Evolutionary conservation across 192 early-diverging fungal species (phyloP).

Genomic region (Coemansia sp.): DNA sequence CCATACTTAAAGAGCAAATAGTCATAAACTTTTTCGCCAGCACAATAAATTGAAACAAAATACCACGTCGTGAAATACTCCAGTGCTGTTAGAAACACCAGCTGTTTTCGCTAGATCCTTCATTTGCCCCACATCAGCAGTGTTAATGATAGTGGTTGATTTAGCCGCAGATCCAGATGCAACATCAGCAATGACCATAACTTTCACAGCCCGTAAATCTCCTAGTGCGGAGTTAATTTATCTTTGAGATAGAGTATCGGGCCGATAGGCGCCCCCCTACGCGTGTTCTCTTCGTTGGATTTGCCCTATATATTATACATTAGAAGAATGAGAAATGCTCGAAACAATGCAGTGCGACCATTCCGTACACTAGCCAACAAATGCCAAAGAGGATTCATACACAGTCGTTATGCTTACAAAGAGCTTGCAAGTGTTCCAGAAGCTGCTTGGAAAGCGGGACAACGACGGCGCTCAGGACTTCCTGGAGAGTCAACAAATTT

Average conservation of each 20-base stretch:
- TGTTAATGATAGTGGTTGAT: background rate
- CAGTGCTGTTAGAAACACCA: background rate
- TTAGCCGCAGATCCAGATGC: background rate
- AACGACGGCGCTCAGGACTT: background rate
- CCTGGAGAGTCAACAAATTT: background rate
- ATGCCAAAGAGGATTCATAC: background rate
- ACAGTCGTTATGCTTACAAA: conserved; percentile 1
- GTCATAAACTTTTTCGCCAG: too few species aligned
- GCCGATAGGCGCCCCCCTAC: background rate
- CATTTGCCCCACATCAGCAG: background rate
- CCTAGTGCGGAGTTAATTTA: background rate
- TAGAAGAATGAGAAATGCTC: background rate
- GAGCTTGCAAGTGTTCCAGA: conserved; percentile 21
- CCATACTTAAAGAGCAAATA: background rate
- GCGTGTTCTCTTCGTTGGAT: background rate
- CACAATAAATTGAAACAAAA: background rate
- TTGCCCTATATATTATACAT: background rate
- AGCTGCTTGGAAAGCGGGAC: conserved; percentile 24
- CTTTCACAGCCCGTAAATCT: background rate
- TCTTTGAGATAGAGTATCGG: background rate
- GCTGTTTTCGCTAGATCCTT: background rate
- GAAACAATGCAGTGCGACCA: background rate
- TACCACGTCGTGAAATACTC: background rate
- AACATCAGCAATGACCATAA: background rate
- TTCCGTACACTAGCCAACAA: background rate